These are phyloP conservation scores for Gossypium laxum DNA, from an alignment of 441 rosid species.

Conservation along the genomic window DNA sequence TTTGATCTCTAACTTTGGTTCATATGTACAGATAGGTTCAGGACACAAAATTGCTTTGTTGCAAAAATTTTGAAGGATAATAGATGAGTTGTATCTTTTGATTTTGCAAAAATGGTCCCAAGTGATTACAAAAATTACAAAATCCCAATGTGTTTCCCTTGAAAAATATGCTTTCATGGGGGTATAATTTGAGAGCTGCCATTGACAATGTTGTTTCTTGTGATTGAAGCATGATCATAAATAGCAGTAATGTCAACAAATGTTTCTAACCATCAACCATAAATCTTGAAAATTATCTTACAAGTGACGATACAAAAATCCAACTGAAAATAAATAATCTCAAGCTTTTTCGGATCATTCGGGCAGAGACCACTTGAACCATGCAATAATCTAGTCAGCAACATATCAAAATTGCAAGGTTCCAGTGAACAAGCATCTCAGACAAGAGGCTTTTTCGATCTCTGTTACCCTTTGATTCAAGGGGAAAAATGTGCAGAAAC, in stretches of 20 bases:
- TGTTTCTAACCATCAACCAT: not conserved
- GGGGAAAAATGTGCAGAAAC: not conserved
- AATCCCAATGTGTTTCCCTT: not conserved
- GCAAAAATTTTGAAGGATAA: not conserved
- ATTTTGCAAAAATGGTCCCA: not conserved
- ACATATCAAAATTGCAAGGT: not conserved
- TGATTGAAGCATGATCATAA: not conserved
- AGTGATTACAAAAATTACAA: not conserved
- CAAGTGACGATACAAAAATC: not conserved
- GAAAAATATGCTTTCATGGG: not conserved
- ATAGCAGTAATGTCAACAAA: not conserved
- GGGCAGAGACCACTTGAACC: slow-evolving; percentile 8
- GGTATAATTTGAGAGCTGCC: not conserved
- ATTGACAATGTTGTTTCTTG: not conserved
- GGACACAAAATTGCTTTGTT: not conserved
- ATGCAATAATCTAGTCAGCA: not conserved
- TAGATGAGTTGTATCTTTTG: not conserved
- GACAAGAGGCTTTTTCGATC: not conserved
- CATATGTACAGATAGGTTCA: slow-evolving; percentile 9
- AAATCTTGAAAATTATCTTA: not conserved
- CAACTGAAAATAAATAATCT: slow-evolving; percentile 1
- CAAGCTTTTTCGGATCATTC: not conserved
- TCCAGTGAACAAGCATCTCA: slow-evolving; percentile 3
- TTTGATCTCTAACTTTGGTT: not conserved
- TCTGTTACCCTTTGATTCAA: not conserved